These are phyloP conservation scores for Pseudogymnoascus sp. DNA, from an alignment of 2,329 filamentous ascomycete genomes.

Conservation along the genomic window DNA sequence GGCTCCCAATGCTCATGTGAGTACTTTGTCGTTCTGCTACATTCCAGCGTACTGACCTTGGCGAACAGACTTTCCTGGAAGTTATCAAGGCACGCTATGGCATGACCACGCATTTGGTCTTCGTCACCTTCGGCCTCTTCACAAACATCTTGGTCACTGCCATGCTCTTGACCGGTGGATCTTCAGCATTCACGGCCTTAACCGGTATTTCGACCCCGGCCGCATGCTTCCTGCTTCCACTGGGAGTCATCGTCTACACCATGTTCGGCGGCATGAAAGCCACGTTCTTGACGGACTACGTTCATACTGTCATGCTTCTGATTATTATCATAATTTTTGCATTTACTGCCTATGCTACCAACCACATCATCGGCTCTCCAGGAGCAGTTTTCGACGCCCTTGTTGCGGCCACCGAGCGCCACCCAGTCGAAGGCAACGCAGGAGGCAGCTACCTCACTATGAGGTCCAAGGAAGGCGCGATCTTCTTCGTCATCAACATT, in stretches of 20 bases:
- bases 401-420: slow-evolving; percentile 55
- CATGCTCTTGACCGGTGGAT: slow-evolving; percentile 81
- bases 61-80: slow-evolving; percentile 59
- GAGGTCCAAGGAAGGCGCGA: slow-evolving; percentile 69
- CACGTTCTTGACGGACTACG: slow-evolving; percentile 75
- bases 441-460: slow-evolving; percentile 82
- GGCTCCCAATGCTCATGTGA: slow-evolving; percentile 71
- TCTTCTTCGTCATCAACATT: slow-evolving; percentile 88
- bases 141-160: slow-evolving; percentile 84
- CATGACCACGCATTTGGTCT: slow-evolving; percentile 63
- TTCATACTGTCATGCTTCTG: slow-evolving; percentile 78
- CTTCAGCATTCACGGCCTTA: slow-evolving; percentile 62
- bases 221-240: slow-evolving; percentile 73
- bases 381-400: slow-evolving; percentile 71
- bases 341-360: slow-evolving; percentile 72
- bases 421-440: slow-evolving; percentile 74
- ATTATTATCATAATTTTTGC: slow-evolving; percentile 82
- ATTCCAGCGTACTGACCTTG: background rate
- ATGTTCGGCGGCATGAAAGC: slow-evolving; percentile 74
- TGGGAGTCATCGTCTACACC: slow-evolving; percentile 77
- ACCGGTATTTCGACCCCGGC: slow-evolving; percentile 72
- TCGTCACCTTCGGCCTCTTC: slow-evolving; percentile 72
- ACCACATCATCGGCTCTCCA: slow-evolving; percentile 65
- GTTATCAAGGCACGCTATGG: slow-evolving; percentile 78
- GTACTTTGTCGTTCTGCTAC: slow-evolving; percentile 10